phyloP scores from a whole-genome alignment of 768 basidiomycete genomes.

The Boletus reticuloceps region DNA sequence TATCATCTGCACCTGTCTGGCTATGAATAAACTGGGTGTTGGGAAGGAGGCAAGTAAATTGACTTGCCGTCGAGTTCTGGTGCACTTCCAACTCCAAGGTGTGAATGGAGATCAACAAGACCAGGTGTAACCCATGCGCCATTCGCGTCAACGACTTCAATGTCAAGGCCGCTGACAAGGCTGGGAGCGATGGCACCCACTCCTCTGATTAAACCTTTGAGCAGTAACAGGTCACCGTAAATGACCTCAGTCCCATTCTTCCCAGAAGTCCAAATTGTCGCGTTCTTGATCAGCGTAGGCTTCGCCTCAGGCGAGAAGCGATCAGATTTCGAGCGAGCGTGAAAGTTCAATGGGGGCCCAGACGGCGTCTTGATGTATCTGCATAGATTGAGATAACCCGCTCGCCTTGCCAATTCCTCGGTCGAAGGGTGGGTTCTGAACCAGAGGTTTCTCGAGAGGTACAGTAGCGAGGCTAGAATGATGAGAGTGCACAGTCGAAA shows the following conservation, averaged over 20 bases:
- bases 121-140: conserved; percentile 84
- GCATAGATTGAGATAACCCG: conserved; percentile 42
- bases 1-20: conserved; percentile 47
- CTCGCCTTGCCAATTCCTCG: conserved; percentile 10
- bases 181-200: conserved; percentile 46
- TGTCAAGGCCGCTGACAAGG: conserved; percentile 17
- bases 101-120: conserved; percentile 49
- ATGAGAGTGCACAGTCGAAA: conserved; percentile 7
- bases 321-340: conserved; percentile 54
- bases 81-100: conserved; percentile 41
- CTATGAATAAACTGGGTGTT: background rate
- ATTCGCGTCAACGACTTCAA: conserved; percentile 55
- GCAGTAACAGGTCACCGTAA: conserved; percentile 63
- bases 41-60: background rate
- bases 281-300: conserved; percentile 67
- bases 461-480: conserved; percentile 1
- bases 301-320: conserved; percentile 63
- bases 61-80: conserved; percentile 32
- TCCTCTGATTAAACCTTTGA: conserved; percentile 63
- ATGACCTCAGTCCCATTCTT: conserved; percentile 66
- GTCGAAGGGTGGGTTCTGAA: background rate
- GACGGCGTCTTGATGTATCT: conserved; percentile 38
- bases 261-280: conserved; percentile 80
- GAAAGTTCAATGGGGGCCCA: conserved; percentile 47
- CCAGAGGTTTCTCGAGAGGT: background rate